These are phyloP conservation scores for Alternaria conjuncta DNA, from an alignment of 2,329 filamentous ascomycete species.

Conservation along the genomic window DNA sequence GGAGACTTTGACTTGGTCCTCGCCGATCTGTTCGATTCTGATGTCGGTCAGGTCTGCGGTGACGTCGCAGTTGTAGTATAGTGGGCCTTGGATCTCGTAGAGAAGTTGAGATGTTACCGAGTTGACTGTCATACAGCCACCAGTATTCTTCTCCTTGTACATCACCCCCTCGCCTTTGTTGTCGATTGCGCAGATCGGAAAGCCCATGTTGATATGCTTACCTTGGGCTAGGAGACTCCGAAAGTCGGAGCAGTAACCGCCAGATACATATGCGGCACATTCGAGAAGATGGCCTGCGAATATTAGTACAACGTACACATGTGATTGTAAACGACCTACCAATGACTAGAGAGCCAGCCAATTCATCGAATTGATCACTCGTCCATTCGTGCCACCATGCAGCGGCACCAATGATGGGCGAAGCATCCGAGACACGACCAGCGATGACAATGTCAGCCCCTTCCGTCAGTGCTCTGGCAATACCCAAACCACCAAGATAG, in stretches of 20 bases:
- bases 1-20: slow-evolving; percentile 50
- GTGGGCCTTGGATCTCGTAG: slow-evolving; percentile 45
- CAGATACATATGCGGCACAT: slow-evolving; percentile 45
- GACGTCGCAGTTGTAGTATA: slow-evolving; percentile 58
- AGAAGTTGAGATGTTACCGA: slow-evolving; percentile 60
- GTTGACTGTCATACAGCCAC: slow-evolving; percentile 49
- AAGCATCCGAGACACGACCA: slow-evolving; percentile 39
- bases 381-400: slow-evolving; percentile 62
- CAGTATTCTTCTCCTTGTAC: slow-evolving; percentile 42
- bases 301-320: slow-evolving; percentile 24
- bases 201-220: slow-evolving; percentile 44
- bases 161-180: slow-evolving; percentile 25
- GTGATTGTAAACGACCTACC: not conserved
- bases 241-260: slow-evolving; percentile 49
- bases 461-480: slow-evolving; percentile 30
- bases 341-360: slow-evolving; percentile 45
- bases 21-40: slow-evolving; percentile 49
- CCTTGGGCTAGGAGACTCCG: slow-evolving; percentile 43
- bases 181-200: slow-evolving; percentile 32
- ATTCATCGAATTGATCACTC: slow-evolving; percentile 39
- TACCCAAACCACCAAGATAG: slow-evolving; percentile 26
- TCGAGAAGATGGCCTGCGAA: slow-evolving; percentile 54
- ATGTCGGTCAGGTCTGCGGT: slow-evolving; percentile 30
- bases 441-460: slow-evolving; percentile 43
- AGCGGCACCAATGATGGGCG: slow-evolving; percentile 56